phyloP scores from a whole-genome alignment of 2,329 filamentous ascomycete genomes.

The Aspergillaceae sp. region DNA sequence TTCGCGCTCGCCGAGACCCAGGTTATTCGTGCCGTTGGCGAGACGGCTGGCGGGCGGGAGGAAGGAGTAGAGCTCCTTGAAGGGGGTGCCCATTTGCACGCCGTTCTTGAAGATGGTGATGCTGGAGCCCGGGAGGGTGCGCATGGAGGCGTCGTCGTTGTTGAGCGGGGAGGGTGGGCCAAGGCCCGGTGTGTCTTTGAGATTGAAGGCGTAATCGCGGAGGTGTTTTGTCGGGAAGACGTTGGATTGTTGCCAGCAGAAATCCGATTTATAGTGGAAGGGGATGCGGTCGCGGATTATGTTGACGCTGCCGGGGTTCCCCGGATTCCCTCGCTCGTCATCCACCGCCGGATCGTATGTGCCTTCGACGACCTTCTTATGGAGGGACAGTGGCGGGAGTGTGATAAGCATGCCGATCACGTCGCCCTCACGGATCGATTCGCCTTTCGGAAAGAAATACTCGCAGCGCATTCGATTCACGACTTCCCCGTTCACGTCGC shows the following conservation, averaged over 20 bases:
- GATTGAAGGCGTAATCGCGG: slow-evolving; percentile 54
- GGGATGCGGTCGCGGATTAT: slow-evolving; percentile 92
- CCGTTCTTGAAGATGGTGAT: slow-evolving; percentile 95
- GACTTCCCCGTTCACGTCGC: slow-evolving; percentile 82
- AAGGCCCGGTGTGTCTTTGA: slow-evolving; percentile 38
- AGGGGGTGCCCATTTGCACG: slow-evolving; percentile 72
- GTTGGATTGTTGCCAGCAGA: slow-evolving; percentile 69
- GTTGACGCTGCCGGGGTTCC: slow-evolving; percentile 57
- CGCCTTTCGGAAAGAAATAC: slow-evolving; percentile 71
- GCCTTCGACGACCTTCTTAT: slow-evolving; percentile 79
- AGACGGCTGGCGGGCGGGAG: slow-evolving; percentile 70
- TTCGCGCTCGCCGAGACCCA: slow-evolving; percentile 61
- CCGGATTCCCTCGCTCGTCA: slow-evolving; percentile 23
- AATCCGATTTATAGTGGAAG: slow-evolving; percentile 85
- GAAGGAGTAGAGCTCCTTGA: slow-evolving; percentile 80
- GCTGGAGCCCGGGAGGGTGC: slow-evolving; percentile 75
- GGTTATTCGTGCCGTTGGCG: slow-evolving; percentile 35
- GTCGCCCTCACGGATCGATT: slow-evolving; percentile 79
- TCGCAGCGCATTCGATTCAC: slow-evolving; percentile 91
- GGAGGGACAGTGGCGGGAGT: slow-evolving; percentile 73
- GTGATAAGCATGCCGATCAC: slow-evolving; percentile 91
- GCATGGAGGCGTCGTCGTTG: slow-evolving; percentile 67
- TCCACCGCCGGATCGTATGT: slow-evolving; percentile 83
- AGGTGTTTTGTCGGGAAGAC: slow-evolving; percentile 73
- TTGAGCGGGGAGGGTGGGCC: slow-evolving; percentile 47